These are phyloP conservation scores for Debaryomyces coudertii DNA, from an alignment of 1,139 yeast genomes.

Conservation along the genomic window DNA sequence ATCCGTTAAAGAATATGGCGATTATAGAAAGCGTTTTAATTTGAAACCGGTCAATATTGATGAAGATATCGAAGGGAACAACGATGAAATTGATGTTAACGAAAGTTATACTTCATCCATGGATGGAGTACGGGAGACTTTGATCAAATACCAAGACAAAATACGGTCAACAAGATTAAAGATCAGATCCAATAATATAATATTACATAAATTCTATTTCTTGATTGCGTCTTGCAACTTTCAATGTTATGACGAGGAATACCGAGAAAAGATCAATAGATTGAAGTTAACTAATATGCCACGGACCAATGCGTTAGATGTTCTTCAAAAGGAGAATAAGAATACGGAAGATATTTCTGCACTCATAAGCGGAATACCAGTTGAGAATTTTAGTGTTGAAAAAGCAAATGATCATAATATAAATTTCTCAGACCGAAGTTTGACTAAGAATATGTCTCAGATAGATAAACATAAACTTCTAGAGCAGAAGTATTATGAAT, in stretches of 20 bases:
- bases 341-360: conserved; percentile 31
- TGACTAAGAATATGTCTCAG: conserved; percentile 10
- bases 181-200: conserved; percentile 57
- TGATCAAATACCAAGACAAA: conserved; percentile 27
- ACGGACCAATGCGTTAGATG: conserved; percentile 5
- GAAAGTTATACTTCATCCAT: conserved; percentile 15
- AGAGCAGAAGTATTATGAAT: conserved; percentile 51
- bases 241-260: conserved; percentile 56
- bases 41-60: conserved; percentile 14
- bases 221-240: conserved; percentile 81
- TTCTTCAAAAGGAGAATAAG: conserved; percentile 10
- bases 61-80: conserved; percentile 23
- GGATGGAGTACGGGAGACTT: conserved; percentile 16
- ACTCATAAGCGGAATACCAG: conserved; percentile 24
- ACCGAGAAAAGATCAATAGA: conserved; percentile 27
- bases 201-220: conserved; percentile 75
- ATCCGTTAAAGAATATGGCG: conserved; percentile 20
- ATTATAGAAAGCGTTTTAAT: conserved; percentile 9
- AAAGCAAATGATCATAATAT: conserved; percentile 15
- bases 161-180: conserved; percentile 29
- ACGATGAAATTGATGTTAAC: conserved; percentile 24
- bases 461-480: conserved; percentile 17
- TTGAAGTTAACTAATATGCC: conserved; percentile 12
- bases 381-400: conserved; percentile 16
- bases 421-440: conserved; percentile 11